Evolutionary conservation across 306 rosid genomes (phyloP), one percentile per base, ranked within the genome.

Genomic region (Malus asiatica): DNA sequence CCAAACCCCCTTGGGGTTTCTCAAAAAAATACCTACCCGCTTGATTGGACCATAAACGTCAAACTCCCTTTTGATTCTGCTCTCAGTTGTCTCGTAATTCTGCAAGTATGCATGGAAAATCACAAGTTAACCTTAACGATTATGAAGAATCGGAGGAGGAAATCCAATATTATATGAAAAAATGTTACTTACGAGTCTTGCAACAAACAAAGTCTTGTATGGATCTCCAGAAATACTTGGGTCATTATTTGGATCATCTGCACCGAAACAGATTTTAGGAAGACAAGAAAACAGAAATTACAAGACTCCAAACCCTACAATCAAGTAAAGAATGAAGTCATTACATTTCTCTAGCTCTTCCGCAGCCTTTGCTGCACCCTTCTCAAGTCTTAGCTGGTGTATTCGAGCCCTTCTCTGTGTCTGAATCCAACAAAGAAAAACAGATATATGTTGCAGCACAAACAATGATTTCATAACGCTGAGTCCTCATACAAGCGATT

Each of bases 41-140:
- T 96, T 96, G 93, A 96, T 88, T 83, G 99, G 90, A 81, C 99
- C 99, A 87, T 96, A 92, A 62, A 92, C 87, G 77, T 96, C 99
- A 89, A 96, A 90, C 89, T 96, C 99, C 93, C 98, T 92, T 89
- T 89, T 92, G 81, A 96, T 84, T 89, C 93, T 87, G 99, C 99
- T 92, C 84, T 96, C 99, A 78, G 90, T 84, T 76, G 93, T 87
- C 85, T 96, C 99, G 52, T 92, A 96, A 83, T 91, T 96, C 99
- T 96, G 98, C 86, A 58, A 70, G 68, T n/a, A 63, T n/a, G 65
- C 69, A 69, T 32, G 23, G 19, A 44, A 42, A 71, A 32, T 62
- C 67, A 68, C 81, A 55, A 53, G 81, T 78, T 52, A 75, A 22
- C 1, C 60, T 30, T 72, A 59, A 70, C 12, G 19, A 55, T 76